Evolutionary conservation across 441 rosid species (phyloP).

Genomic region (Monsonia emarginata): DNA sequence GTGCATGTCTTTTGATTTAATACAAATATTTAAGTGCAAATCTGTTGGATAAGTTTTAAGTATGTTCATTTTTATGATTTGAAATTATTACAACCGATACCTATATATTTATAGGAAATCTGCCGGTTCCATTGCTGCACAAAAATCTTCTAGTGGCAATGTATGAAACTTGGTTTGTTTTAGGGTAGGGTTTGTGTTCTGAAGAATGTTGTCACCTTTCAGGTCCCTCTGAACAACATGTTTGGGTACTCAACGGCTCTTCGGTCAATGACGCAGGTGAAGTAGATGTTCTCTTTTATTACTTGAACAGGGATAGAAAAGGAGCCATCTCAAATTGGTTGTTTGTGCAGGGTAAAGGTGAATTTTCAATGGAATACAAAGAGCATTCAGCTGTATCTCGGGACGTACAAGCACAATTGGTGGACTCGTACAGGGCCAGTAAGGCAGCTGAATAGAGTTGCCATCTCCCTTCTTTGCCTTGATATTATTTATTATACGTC

Average conservation of each 20-base stretch:
- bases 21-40: too few relatives aligned
- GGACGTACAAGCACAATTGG: conserved; percentile 76
- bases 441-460: conserved; percentile 38
- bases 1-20: too few relatives aligned
- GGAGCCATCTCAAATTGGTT: background rate
- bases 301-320: too few relatives aligned
- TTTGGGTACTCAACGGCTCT: conserved; percentile 92
- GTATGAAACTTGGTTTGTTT: background rate
- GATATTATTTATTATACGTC: background rate
- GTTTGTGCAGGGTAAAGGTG: conserved; percentile 71
- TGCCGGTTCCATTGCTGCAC: too few relatives aligned
- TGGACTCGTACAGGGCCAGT: conserved; percentile 56
- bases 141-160: background rate
- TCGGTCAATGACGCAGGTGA: conserved; percentile 93
- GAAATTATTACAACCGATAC: too few relatives aligned
- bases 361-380: conserved; percentile 96
- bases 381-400: conserved; percentile 78
- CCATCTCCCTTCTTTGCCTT: background rate
- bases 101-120: too few relatives aligned
- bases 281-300: background rate
- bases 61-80: too few relatives aligned
- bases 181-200: too few relatives aligned
- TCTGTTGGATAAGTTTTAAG: too few relatives aligned
- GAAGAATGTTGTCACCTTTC: conserved; percentile 10
- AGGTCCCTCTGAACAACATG: conserved; percentile 97